Conservation (phyloP, 106 monocot genomes). For the Phalaenopsis aphrodite region DNA sequence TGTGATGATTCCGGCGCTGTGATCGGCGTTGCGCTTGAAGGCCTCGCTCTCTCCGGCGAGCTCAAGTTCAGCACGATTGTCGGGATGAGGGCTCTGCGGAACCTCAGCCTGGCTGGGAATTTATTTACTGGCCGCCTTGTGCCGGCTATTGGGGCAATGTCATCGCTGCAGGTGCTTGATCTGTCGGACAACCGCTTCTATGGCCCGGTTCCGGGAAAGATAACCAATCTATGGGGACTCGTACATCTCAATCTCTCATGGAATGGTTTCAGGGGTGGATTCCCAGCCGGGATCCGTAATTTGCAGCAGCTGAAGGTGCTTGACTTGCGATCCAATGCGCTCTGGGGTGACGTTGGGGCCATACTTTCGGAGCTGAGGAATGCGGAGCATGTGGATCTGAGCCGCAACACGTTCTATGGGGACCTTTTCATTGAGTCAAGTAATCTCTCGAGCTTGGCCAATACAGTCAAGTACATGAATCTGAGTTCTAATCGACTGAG, state of each 20-base stretch:
- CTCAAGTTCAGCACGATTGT: constrained; percentile 55
- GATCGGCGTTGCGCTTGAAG: constrained; percentile 35
- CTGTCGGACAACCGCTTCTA: constrained; percentile 81
- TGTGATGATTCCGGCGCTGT: constrained; percentile 47
- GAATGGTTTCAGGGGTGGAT: constrained; percentile 53
- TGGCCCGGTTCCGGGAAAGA: constrained; percentile 59
- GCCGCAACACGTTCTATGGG: constrained; percentile 55
- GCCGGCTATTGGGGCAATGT: constrained; percentile 40
- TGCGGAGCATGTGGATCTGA: constrained; percentile 60
- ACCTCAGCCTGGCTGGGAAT: constrained; percentile 61
- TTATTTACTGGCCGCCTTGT: constrained; percentile 67
- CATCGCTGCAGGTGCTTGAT: constrained; percentile 53
- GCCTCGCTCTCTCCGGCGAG: constrained; percentile 62
- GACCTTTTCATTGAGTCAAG: constrained; percentile 21
- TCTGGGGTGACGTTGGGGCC: constrained; percentile 34
- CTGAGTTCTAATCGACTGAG: constrained; percentile 52
- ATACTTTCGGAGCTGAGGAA: constrained; percentile 45
- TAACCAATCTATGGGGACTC: constrained; percentile 40
- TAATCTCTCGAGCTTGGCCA: constrained; percentile 33
- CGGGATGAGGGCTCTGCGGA: constrained; percentile 32
- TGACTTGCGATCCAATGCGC: constrained; percentile 54
- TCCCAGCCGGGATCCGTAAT: constrained; percentile 41
- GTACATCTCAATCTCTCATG: constrained; percentile 58
- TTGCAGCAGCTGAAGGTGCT: constrained; percentile 63
- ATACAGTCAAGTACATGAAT: constrained; percentile 51